A percentile compares a stretch with the other conserved stretches of the same genome.
phyloP scores from a whole-genome alignment of 441 rosid species.

The Populus trichocarpa region DNA sequence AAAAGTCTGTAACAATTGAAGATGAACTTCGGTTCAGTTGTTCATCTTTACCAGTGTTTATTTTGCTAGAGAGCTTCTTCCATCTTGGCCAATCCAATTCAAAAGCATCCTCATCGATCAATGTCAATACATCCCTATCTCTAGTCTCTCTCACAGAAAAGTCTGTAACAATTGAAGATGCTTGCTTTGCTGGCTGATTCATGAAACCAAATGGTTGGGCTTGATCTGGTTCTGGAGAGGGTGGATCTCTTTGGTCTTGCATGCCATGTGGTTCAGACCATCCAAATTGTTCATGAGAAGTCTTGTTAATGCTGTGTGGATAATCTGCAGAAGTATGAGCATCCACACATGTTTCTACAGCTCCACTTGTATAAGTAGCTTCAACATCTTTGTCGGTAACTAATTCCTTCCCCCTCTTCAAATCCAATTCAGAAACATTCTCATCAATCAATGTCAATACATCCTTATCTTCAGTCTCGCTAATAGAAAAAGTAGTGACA shows the following conservation, averaged over 20 bases:
- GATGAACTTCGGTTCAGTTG: conserved; percentile 10
- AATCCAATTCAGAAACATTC: not conserved
- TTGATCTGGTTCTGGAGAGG: conserved; percentile 20
- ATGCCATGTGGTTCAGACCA: conserved; percentile 8
- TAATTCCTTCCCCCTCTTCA: conserved; percentile 3
- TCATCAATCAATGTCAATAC: not conserved
- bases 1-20: not conserved
- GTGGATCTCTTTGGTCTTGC: not conserved
- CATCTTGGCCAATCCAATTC: conserved; percentile 8
- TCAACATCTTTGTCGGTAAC: not conserved
- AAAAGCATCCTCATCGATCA: not conserved
- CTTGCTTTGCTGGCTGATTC: conserved; percentile 18
- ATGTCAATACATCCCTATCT: conserved; percentile 3
- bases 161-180: conserved; percentile 20
- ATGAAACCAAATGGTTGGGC: conserved; percentile 8
- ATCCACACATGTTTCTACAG: conserved; percentile 14
- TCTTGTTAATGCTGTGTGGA: conserved; percentile 16
- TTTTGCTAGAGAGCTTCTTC: not conserved
- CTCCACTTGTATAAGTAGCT: conserved; percentile 6
- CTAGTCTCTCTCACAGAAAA: not conserved
- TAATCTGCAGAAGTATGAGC: conserved; percentile 1
- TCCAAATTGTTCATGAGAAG: conserved; percentile 22
- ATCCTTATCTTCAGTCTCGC: conserved; percentile 21
- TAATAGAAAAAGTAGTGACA: conserved; percentile 16
- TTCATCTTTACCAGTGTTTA: conserved; percentile 19